Evolutionary conservation across 805 yeast species (phyloP), one percentile per base, ranked within the genome.

Genomic region (Pichia scutulata): DNA sequence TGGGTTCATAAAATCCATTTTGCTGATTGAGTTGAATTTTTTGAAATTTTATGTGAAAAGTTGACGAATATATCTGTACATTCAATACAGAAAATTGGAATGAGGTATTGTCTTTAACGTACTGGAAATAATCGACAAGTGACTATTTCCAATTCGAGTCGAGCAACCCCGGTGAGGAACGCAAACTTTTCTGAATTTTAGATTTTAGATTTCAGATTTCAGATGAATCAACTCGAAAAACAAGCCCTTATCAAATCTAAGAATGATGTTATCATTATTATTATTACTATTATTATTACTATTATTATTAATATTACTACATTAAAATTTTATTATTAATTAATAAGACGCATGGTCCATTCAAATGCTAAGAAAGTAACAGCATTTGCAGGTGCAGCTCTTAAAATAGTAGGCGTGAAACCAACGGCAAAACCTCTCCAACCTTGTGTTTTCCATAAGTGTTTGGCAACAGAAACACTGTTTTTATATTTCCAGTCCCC

Each of bases 301-400:
- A 26, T 26, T 26, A 24, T 28, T 28, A 28, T 13, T 13, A 13
- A 13, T 28, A 28, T n/a, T 13, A 33, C 6, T 33, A 33, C 37
- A 33, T 9, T n/a, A n/a, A n/a, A 33, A 16, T n/a, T 33, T n/a
- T 33, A 33, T n/a, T n/a, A 16, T 8, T 50, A 75, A 51, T 65
- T 71, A 43, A 79, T 62, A 25, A 73, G 58, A 69, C 96, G 80
- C 86, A 90, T 84, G 5, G 96, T 86, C 46, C 85, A 69, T 68
- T 93, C 99, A 65, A 93, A 93, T 2, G 95, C 89, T 42, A 89
- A 84, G 70, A 93, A 93, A 0, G 99, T 95, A 28, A 95, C 96
- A 41, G 96, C 99, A 65, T 93, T 95, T 4, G 95, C 99, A 0
- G 99, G 99, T 3, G 96, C 96, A 46, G 99, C 98, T 70, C 99